phyloP scores from a whole-genome alignment of 116 monocot genomes.

The Posidonia oceanica region DNA sequence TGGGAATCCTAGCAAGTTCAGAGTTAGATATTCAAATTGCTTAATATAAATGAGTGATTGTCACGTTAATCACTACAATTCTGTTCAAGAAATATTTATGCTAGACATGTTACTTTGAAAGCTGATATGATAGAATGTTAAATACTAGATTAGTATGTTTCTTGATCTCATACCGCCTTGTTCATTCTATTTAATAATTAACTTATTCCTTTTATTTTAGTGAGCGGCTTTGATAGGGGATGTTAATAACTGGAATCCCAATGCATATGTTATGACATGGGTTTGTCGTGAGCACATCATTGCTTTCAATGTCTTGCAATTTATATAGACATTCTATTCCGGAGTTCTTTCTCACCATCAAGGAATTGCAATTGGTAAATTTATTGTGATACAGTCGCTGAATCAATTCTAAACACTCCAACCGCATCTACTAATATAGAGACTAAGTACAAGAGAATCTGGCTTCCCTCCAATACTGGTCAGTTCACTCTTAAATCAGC shows the following conservation, averaged over 20 bases:
- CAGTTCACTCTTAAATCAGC: too few relatives aligned
- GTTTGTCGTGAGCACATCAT: slow-evolving; percentile 23
- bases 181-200: background rate
- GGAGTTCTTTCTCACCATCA: background rate
- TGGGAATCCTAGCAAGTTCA: too few relatives aligned
- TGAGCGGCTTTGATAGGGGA: slow-evolving; percentile 87
- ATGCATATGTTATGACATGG: slow-evolving; percentile 82
- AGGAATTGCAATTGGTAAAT: too few relatives aligned
- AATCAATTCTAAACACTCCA: too few relatives aligned
- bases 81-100: too few relatives aligned
- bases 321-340: background rate
- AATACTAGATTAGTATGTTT: background rate
- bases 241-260: slow-evolving; percentile 98
- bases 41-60: too few relatives aligned
- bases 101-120: background rate
- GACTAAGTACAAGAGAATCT: too few relatives aligned
- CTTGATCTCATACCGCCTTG: background rate
- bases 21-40: too few relatives aligned
- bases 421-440: too few relatives aligned
- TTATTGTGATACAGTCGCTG: background rate
- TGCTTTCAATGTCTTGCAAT: slow-evolving; percentile 1
- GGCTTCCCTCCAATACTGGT: too few relatives aligned
- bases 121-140: background rate
- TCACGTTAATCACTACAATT: too few relatives aligned
- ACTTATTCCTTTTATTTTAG: slow-evolving; percentile 35